Conservation (phyloP, 345 rosid genomes). For the Excoecaria cochinchinensis region DNA sequence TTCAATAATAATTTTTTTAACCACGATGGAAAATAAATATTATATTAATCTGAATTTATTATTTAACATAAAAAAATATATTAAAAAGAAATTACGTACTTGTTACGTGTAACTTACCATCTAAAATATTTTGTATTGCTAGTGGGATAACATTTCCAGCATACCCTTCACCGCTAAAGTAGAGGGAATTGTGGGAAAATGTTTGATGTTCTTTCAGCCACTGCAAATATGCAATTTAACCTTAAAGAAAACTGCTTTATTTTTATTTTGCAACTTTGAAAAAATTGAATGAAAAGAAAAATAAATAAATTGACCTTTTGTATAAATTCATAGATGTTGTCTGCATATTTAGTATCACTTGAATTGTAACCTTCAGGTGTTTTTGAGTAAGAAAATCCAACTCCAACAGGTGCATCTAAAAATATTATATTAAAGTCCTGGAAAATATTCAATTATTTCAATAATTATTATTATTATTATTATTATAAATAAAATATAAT, state of each 20-base stretch:
- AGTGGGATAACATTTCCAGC: neutral
- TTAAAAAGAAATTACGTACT: too few relatives aligned
- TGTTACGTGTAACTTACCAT: neutral
- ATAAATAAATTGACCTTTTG: neutral
- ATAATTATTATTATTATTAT: neutral
- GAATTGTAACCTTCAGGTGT: neutral
- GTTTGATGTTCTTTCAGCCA: neutral
- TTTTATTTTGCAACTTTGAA: too few relatives aligned
- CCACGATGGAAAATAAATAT: too few relatives aligned
- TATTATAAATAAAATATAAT: too few relatives aligned
- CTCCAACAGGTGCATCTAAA: neutral
- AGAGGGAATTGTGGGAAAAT: neutral
- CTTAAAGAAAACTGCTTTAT: neutral
- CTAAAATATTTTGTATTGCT: neutral
- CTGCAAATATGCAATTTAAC: neutral
- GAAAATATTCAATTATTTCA: neutral
- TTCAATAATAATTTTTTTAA: too few relatives aligned
- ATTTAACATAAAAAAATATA: too few relatives aligned
- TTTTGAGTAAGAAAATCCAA: conserved; percentile 1
- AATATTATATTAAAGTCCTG: neutral
- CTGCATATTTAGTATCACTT: neutral
- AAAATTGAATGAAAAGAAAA: too few relatives aligned
- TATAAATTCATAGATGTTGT: neutral
- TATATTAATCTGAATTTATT: too few relatives aligned
- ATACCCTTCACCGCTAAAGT: neutral